Evolutionary conservation across 768 basidiomycete species (phyloP).

Genomic region (Hydnum rufescens): DNA sequence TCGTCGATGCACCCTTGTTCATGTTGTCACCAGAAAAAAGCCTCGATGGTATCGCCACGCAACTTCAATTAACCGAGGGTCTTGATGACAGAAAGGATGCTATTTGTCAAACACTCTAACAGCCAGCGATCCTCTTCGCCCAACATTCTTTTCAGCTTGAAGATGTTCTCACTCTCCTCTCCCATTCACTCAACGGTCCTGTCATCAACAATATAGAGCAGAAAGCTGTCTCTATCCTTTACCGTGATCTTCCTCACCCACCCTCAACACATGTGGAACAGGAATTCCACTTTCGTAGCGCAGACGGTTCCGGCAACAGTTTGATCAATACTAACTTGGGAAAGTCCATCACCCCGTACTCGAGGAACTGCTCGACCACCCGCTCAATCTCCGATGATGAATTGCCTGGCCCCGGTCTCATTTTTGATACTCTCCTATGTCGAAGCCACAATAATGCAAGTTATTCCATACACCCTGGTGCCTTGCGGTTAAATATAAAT

Average conservation of each 20-base stretch:
- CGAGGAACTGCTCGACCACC: conserved; percentile 30
- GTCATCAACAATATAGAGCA: conserved; percentile 12
- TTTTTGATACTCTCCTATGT: conserved; percentile 23
- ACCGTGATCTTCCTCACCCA: conserved; percentile 67
- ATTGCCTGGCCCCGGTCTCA: conserved; percentile 29
- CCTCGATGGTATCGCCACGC: neutral
- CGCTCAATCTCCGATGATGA: conserved; percentile 22
- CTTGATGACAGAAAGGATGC: conserved; percentile 64
- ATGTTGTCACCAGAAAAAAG: neutral
- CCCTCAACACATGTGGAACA: conserved; percentile 46
- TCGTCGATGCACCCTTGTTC: neutral
- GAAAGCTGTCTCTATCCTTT: conserved; percentile 16
- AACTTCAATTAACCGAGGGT: conserved; percentile 9
- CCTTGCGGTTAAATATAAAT: neutral
- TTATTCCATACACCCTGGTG: neutral
- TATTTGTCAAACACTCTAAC: conserved; percentile 23
- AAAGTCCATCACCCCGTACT: conserved; percentile 39
- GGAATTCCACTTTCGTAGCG: conserved; percentile 34
- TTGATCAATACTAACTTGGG: conserved; percentile 34
- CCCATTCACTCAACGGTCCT: conserved; percentile 7
- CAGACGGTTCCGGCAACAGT: conserved; percentile 44
- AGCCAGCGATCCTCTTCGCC: neutral
- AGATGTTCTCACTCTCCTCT: conserved; percentile 10
- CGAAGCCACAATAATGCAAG: conserved; percentile 16
- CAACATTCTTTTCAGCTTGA: conserved; percentile 12